These are phyloP conservation scores for Hylodesmum podocarpum DNA, from an alignment of 306 rosid genomes.

Conservation along the genomic window DNA sequence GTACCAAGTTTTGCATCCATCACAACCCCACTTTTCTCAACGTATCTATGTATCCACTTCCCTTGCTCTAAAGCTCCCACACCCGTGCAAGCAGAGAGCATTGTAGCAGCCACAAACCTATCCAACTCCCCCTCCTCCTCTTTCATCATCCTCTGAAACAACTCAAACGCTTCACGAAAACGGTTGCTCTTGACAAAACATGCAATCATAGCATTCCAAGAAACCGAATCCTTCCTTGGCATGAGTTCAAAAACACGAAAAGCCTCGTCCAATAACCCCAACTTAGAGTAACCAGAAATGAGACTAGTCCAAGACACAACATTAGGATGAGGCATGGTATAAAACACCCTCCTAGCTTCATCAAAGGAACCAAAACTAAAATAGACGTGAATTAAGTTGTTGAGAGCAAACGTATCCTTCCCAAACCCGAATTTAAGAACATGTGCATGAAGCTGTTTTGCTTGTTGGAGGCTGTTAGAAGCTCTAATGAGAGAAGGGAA, in stretches of 20 bases:
- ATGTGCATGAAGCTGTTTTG: conserved; percentile 63
- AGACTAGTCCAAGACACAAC: conserved; percentile 64
- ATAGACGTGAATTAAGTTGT: conserved; percentile 52
- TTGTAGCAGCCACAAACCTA: conserved; percentile 58
- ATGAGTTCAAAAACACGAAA: conserved; percentile 47
- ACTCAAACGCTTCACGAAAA: conserved; percentile 52
- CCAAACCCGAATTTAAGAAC: conserved; percentile 52
- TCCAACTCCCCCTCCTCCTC: conserved; percentile 42
- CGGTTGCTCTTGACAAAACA: conserved; percentile 53
- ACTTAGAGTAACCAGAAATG: conserved; percentile 51
- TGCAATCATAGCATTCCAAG: conserved; percentile 76
- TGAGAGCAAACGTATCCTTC: conserved; percentile 39
- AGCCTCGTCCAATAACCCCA: conserved; percentile 54
- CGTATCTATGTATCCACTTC: conserved; percentile 56
- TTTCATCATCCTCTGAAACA: conserved; percentile 61
- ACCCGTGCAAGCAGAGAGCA: conserved; percentile 64
- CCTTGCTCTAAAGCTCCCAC: conserved; percentile 69
- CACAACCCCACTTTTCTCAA: conserved; percentile 46
- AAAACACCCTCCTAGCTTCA: conserved; percentile 53
- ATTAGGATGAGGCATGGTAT: conserved; percentile 40
- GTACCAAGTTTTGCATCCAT: conserved; percentile 63
- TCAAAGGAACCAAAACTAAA: conserved; percentile 40
- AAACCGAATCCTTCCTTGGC: conserved; percentile 49
- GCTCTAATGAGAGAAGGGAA: conserved; percentile 55
- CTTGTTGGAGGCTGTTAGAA: conserved; percentile 37